Base-by-base conservation (phyloP, 352 stramenopile genomes). In the Pythium dissotocum region DNA sequence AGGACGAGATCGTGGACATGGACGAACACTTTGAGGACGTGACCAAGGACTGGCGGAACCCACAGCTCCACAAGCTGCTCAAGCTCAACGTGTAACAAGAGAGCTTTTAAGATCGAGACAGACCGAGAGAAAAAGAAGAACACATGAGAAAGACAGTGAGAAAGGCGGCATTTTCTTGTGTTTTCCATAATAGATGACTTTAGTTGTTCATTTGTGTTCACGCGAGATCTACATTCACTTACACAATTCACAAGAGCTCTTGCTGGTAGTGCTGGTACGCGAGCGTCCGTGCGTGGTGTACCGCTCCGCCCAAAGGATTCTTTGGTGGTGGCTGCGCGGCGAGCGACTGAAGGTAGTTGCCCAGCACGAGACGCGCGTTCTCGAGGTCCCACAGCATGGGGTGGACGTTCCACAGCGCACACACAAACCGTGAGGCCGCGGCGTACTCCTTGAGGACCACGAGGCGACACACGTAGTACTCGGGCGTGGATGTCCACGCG, bases 11-110 rank as follows among this genome's bases (percentile, higher is more conserved):
- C 24, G 76, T 86, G 48, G 86, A 94, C 77, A 80, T 91, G 55
- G 86, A 94, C 62, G 84, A 93, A 51, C 86, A 94, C 63, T 68
- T 94, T 67, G 86, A 93, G 30, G 77, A 91, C 66, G 66, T 77
- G 12, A 69, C 70, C 28, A 87, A 90, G 67, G 86, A 94, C 73
- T 94, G 86, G 86, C 75, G 84, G 54, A 94, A 94, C 77, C 69
- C 71, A 52, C 75, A 91, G 63, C 54, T 94, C 21, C 73, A 88
- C 46, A 65, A 82, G 53, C 77, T 94, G 63, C 73, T 92, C 58
- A 78, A 89, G 71, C 80, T 94, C 60, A 88, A 92, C 67, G 82
- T 92, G 63, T 94, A 86, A 58, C 28, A 30, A 24, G 52, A 12
- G 46, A 30, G 18, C n/a, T 13, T 7, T 14, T 40, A 6, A 49